These are phyloP conservation scores for Thozetella sp. DNA, from an alignment of 495 filamentous ascomycete species.

Conservation along the genomic window DNA sequence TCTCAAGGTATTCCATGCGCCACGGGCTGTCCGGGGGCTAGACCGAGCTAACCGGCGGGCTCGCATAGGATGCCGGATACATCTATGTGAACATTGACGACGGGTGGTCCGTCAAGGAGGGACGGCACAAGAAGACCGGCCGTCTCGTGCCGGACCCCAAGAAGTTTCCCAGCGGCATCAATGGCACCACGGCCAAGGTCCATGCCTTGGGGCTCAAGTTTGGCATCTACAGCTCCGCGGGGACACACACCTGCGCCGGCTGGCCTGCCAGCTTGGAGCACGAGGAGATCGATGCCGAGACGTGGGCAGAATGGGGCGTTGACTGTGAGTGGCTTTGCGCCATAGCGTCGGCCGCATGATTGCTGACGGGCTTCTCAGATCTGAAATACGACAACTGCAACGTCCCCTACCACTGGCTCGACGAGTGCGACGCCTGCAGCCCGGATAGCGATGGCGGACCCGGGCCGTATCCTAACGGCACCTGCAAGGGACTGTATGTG, in stretches of 20 bases:
- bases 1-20: too few relatives aligned
- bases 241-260: constrained; percentile 58
- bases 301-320: constrained; percentile 65
- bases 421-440: constrained; percentile 2
- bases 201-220: constrained; percentile 61
- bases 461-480: too few relatives aligned
- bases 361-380: too few relatives aligned
- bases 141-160: constrained; percentile 52
- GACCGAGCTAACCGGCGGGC: too few relatives aligned
- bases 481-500: too few relatives aligned
- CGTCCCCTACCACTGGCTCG: constrained; percentile 46
- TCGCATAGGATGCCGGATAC: too few relatives aligned
- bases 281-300: constrained; percentile 60
- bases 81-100: too few relatives aligned
- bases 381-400: constrained; percentile 73
- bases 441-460: too few relatives aligned
- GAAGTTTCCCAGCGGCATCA: constrained; percentile 63
- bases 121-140: constrained; percentile 41
- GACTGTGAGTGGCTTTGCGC: constrained; percentile 36
- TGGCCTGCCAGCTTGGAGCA: constrained; percentile 62
- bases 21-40: too few relatives aligned
- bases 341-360: constrained; percentile 13
- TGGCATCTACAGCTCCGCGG: constrained; percentile 65
- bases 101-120: too few relatives aligned
- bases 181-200: constrained; percentile 51